Evolutionary conservation across 2,329 filamentous ascomycete genomes (phyloP).

Genomic region (Fusarium domesticum): DNA sequence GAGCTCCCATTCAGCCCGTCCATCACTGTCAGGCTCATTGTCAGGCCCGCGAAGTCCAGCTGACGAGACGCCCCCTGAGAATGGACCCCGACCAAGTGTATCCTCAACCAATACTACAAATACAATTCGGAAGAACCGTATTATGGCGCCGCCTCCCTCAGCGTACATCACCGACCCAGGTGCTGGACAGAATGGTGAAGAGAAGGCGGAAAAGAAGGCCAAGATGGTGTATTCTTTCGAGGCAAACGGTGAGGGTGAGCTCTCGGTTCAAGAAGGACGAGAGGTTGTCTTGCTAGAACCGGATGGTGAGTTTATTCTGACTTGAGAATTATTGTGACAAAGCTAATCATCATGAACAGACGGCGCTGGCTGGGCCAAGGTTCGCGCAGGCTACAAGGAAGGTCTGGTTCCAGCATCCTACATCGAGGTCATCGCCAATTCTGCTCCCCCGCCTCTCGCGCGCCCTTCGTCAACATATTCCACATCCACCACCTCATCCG

Average conservation of each 20-base stretch:
- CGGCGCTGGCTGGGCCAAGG: conserved; percentile 86
- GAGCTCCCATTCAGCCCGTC: conserved; percentile 76
- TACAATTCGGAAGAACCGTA: conserved; percentile 58
- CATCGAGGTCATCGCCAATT: conserved; percentile 61
- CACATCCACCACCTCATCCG: conserved; percentile 53
- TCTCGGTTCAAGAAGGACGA: conserved; percentile 74
- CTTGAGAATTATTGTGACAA: conserved; percentile 1
- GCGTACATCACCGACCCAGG: conserved; percentile 71
- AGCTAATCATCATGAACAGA: conserved; percentile 52
- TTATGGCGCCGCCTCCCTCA: conserved; percentile 83
- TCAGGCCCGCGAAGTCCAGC: conserved; percentile 48
- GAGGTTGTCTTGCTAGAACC: conserved; percentile 77
- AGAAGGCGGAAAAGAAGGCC: conserved; percentile 56
- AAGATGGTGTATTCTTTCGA: conserved; percentile 92
- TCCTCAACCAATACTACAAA: conserved; percentile 30
- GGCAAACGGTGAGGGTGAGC: conserved; percentile 74
- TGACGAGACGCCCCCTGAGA: conserved; percentile 43
- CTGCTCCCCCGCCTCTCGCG: conserved; percentile 44
- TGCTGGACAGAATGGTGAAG: conserved; percentile 43
- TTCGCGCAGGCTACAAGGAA: conserved; percentile 70
- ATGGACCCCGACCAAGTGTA: conserved; percentile 26
- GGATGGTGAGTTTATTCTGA: conserved; percentile 65
- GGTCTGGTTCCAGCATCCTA: conserved; percentile 88
- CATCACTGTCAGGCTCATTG: conserved; percentile 66
- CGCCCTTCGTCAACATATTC: conserved; percentile 76